Conservation (phyloP, 1,284 basidiomycete species). For the Vanrija sp. region DNA sequence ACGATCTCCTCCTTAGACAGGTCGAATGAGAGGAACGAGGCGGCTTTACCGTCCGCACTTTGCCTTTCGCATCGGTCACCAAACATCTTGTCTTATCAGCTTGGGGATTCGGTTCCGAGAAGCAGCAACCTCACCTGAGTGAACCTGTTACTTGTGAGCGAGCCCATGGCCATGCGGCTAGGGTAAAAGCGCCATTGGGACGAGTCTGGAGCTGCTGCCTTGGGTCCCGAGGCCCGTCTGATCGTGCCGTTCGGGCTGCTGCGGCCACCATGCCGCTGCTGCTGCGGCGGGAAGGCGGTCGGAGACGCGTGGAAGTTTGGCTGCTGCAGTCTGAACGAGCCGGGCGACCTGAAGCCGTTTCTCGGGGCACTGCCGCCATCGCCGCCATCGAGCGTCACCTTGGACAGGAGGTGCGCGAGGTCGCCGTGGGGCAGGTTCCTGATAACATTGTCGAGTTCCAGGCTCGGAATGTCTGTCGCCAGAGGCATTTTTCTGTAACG, state of each 20-base stretch:
- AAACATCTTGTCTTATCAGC: slow-evolving; percentile 22
- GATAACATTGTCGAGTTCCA: no score
- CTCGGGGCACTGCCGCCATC: not conserved
- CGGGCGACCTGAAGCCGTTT: not conserved
- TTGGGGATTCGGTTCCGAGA: not conserved
- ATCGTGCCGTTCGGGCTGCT: not conserved
- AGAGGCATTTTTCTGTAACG: no score
- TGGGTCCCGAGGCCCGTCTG: not conserved
- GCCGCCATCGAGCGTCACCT: not conserved
- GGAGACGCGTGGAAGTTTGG: no score
- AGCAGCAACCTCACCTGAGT: not conserved
- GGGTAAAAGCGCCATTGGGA: slow-evolving; percentile 3
- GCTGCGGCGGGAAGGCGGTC: no score
- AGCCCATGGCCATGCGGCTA: slow-evolving; percentile 2
- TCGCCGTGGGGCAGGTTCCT: no score
- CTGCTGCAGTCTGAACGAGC: not conserved
- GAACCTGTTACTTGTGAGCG: not conserved
- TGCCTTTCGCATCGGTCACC: slow-evolving; percentile 15
- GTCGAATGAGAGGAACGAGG: slow-evolving; percentile 39
- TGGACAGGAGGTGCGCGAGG: not conserved
- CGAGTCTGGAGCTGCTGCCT: not conserved
- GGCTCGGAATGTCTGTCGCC: no score
- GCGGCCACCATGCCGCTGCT: no score
- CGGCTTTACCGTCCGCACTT: slow-evolving; percentile 15
- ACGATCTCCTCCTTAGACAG: slow-evolving; percentile 31